Conservation (phyloP, 108 stramenopile species). For the Chaetoceros tenuissimus region DNA sequence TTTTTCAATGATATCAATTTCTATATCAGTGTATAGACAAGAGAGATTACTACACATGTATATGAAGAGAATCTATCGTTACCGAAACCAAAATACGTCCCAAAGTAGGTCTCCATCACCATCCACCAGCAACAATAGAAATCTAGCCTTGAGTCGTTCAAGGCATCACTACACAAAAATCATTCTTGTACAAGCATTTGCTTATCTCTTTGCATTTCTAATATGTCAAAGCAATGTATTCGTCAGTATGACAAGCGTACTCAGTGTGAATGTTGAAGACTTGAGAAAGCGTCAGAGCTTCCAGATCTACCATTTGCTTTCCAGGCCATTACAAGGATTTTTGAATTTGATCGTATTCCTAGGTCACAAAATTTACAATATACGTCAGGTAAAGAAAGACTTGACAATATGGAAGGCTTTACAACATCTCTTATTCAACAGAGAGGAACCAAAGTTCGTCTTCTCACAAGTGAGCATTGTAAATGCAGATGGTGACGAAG, state of each 20-base stretch:
- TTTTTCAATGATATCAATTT: background rate
- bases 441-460: background rate
- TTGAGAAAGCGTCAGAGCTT: background rate
- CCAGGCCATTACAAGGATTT: background rate
- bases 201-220: background rate
- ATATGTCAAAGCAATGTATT: background rate
- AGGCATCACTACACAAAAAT: background rate
- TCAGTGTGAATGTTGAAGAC: background rate
- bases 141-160: background rate
- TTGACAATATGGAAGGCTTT: background rate
- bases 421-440: background rate
- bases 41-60: background rate
- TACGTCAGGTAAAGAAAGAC: background rate
- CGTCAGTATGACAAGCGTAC: background rate
- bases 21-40: background rate
- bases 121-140: background rate
- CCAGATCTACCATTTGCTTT: background rate
- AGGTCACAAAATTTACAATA: constrained; percentile 11
- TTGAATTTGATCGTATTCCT: constrained; percentile 1
- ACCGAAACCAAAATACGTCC: background rate
- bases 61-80: background rate
- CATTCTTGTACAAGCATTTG: background rate
- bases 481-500: background rate
- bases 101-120: background rate
- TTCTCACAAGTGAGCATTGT: background rate